Conservation (phyloP, 2,329 filamentous ascomycete genomes). For the Cercospora canescens region DNA sequence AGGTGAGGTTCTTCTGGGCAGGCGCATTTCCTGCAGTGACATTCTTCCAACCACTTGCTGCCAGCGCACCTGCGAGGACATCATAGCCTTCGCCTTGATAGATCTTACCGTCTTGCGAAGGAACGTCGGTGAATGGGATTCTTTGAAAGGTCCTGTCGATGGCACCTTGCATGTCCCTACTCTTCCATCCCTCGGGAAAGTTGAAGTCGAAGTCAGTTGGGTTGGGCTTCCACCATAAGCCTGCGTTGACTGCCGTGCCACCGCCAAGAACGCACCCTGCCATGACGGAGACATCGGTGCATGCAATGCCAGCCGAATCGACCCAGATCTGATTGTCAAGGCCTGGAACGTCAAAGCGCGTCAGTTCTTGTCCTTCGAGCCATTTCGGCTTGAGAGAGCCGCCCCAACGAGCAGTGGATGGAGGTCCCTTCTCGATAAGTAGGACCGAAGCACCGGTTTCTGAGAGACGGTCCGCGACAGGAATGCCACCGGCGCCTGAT, state of each 20-base stretch:
- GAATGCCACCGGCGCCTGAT: conserved; percentile 63
- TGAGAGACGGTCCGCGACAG: conserved; percentile 60
- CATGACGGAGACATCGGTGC: conserved; percentile 71
- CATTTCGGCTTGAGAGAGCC: conserved; percentile 62
- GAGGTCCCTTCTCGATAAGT: conserved; percentile 52
- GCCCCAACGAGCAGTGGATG: conserved; percentile 65
- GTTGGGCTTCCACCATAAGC: conserved; percentile 68
- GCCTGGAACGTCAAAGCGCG: conserved; percentile 70
- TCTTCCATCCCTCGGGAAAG: conserved; percentile 72
- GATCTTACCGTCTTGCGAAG: conserved; percentile 65
- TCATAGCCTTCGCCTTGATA: conserved; percentile 69
- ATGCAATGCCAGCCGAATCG: conserved; percentile 63
- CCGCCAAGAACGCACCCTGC: conserved; percentile 71
- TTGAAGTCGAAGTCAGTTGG: conserved; percentile 69
- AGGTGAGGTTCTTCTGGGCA: conserved; percentile 65
- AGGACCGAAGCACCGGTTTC: conserved; percentile 66
- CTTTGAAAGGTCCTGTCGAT: conserved; percentile 64
- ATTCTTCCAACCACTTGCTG: conserved; percentile 61
- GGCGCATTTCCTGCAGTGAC: conserved; percentile 62
- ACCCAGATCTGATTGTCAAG: conserved; percentile 71
- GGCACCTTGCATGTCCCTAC: conserved; percentile 60
- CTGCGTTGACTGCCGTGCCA: conserved; percentile 66
- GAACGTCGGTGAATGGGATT: conserved; percentile 68
- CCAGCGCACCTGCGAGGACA: conserved; percentile 61
- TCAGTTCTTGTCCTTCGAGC: conserved; percentile 62